These are phyloP conservation scores for Lactuca sativa DNA, from an alignment of 129 eudicot genomes.

Conservation along the genomic window DNA sequence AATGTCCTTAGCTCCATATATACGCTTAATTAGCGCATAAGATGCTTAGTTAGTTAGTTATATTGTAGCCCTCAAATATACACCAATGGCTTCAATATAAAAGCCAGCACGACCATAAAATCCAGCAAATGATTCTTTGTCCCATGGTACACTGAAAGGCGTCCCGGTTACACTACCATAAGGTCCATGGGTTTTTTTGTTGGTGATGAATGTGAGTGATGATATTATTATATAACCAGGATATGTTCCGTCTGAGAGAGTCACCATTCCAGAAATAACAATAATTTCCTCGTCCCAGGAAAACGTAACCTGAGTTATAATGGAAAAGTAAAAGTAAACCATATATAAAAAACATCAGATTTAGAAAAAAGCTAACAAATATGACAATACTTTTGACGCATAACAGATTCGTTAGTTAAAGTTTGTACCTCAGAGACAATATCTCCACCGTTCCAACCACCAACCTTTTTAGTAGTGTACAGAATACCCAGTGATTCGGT, in stretches of 20 bases:
- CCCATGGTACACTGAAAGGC: slow-evolving; percentile 7
- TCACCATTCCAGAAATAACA: neutral
- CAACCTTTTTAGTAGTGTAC: no score
- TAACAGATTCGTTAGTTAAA: no score
- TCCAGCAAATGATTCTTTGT: slow-evolving; percentile 9
- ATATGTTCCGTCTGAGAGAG: neutral
- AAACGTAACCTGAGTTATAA: neutral
- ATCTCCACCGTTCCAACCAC: no score
- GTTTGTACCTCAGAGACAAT: slow-evolving; percentile 8
- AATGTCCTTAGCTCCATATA: no score
- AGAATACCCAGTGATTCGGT: neutral
- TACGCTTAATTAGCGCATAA: no score
- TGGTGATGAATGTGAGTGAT: neutral
- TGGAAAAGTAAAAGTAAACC: no score
- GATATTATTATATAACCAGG: neutral
- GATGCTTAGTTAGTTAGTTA: no score
- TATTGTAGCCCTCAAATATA: neutral
- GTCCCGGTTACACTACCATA: slow-evolving; percentile 7
- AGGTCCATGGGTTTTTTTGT: slow-evolving; percentile 1
- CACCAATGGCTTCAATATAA: slow-evolving; percentile 12
- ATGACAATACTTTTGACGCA: no score
- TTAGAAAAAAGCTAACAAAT: neutral
- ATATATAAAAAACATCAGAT: no score
- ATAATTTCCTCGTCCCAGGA: slow-evolving; percentile 8
- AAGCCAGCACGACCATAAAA: neutral